These are phyloP conservation scores for Henckelia pumila DNA, from an alignment of 257 asterid species.

Conservation along the genomic window DNA sequence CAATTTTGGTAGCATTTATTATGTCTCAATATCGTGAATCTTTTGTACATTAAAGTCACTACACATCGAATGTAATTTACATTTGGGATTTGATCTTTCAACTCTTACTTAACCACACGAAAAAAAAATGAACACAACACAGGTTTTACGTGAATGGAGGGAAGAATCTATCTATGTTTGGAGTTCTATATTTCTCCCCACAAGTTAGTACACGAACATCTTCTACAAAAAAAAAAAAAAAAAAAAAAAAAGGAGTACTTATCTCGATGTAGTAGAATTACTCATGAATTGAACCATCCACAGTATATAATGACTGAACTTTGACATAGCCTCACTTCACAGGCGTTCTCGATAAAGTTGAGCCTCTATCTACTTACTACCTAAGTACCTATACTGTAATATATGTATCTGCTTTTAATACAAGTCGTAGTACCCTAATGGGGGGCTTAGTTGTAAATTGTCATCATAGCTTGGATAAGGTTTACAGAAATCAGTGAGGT, in stretches of 20 bases:
- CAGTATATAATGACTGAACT: conserved; percentile 21
- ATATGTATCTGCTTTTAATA: neutral
- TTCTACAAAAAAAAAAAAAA: too few species aligned
- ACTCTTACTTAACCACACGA: neutral
- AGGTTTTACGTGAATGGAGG: too few species aligned
- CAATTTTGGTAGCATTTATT: too few species aligned
- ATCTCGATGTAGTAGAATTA: too few species aligned
- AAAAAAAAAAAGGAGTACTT: too few species aligned
- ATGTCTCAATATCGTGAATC: too few species aligned
- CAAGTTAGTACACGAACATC: too few species aligned
- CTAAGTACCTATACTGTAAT: neutral
- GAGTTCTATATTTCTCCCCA: too few species aligned
- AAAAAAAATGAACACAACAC: too few species aligned
- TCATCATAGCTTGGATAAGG: conserved; percentile 41
- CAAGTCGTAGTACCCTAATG: conserved; percentile 14
- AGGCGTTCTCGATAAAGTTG: conserved; percentile 23
- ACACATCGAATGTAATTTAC: neutral
- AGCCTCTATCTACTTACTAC: neutral
- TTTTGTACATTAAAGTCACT: neutral
- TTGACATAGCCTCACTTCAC: conserved; percentile 16
- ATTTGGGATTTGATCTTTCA: too few species aligned
- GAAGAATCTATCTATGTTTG: too few species aligned
- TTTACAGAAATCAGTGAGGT: conserved; percentile 24
- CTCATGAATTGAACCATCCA: too few species aligned
- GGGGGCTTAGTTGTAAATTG: conserved; percentile 41